Evolutionary conservation across 1,284 basidiomycete genomes (phyloP).

Genomic region (Vanrija humicola): DNA sequence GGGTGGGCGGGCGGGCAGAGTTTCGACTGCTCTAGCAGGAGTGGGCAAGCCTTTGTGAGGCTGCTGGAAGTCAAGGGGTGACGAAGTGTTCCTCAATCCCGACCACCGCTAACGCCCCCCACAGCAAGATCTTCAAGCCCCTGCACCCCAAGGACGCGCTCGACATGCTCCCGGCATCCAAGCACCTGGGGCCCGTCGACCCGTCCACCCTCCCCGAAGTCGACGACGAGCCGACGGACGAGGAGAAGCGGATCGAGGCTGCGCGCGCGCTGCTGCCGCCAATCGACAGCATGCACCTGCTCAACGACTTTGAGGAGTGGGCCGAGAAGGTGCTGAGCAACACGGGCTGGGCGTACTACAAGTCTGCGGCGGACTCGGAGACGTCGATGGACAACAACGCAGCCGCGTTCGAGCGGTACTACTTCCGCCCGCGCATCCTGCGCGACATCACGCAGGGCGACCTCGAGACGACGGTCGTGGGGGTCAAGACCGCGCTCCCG

Average conservation of each 20-base stretch:
- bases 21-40: no score
- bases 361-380: slow-evolving; percentile 54
- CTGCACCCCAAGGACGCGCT: slow-evolving; percentile 51
- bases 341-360: slow-evolving; percentile 58
- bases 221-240: slow-evolving; percentile 55
- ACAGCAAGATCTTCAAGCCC: slow-evolving; percentile 51
- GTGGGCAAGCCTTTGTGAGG: no score
- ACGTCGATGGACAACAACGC: slow-evolving; percentile 52
- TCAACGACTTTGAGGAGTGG: slow-evolving; percentile 63
- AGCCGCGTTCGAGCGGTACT: slow-evolving; percentile 53
- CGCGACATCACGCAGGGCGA: slow-evolving; percentile 30
- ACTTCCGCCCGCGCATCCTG: slow-evolving; percentile 53
- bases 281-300: slow-evolving; percentile 63
- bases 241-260: slow-evolving; percentile 64
- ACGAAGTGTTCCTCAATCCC: no score
- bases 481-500: slow-evolving; percentile 67
- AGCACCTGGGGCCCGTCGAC: slow-evolving; percentile 68
- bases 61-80: no score
- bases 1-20: no score
- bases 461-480: slow-evolving; percentile 60
- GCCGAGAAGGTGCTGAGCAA: slow-evolving; percentile 49
- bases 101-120: no score
- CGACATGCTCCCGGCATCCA: slow-evolving; percentile 51
- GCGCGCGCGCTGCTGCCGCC: slow-evolving; percentile 60
- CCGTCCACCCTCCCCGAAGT: slow-evolving; percentile 54